These are phyloP conservation scores for Juncus effusus DNA, from an alignment of 176 grass and related monocot species.

Conservation along the genomic window DNA sequence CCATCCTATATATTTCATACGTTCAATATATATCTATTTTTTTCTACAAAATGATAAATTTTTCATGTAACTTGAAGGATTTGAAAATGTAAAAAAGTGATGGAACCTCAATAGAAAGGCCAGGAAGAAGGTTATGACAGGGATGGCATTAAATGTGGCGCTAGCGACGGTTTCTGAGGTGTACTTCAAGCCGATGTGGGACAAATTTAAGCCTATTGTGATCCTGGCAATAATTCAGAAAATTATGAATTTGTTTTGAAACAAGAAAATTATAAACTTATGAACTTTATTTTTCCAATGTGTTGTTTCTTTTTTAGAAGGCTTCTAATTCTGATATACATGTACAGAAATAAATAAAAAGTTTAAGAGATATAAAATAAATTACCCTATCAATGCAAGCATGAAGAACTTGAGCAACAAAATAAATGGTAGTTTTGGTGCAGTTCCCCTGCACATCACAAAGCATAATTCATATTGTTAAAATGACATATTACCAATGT, in stretches of 20 bases:
- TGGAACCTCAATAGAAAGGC: constrained; percentile 41
- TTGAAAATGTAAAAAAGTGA: no score
- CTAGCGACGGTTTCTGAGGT: constrained; percentile 48
- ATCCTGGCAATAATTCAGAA: constrained; percentile 11
- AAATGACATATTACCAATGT: no score
- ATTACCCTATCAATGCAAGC: constrained; percentile 48
- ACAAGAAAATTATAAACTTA: neutral
- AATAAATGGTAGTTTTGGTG: constrained; percentile 17
- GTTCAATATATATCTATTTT: neutral
- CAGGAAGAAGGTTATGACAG: constrained; percentile 61
- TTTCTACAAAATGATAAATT: no score
- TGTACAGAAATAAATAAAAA: no score
- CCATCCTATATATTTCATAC: constrained; percentile 16
- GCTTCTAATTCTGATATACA: no score
- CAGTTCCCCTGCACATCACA: constrained; percentile 28
- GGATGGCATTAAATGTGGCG: constrained; percentile 35
- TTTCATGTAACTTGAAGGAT: no score
- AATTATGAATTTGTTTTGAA: neutral
- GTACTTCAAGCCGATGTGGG: constrained; percentile 46
- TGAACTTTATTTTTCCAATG: neutral
- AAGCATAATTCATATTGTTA: neutral
- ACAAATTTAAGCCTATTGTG: constrained; percentile 21
- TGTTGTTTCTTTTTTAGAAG: neutral
- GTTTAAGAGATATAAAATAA: neutral
- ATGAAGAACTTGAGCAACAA: constrained; percentile 46